phyloP scores from a whole-genome alignment of 2,329 filamentous ascomycete genomes.

The Stemphylium vesicarium region DNA sequence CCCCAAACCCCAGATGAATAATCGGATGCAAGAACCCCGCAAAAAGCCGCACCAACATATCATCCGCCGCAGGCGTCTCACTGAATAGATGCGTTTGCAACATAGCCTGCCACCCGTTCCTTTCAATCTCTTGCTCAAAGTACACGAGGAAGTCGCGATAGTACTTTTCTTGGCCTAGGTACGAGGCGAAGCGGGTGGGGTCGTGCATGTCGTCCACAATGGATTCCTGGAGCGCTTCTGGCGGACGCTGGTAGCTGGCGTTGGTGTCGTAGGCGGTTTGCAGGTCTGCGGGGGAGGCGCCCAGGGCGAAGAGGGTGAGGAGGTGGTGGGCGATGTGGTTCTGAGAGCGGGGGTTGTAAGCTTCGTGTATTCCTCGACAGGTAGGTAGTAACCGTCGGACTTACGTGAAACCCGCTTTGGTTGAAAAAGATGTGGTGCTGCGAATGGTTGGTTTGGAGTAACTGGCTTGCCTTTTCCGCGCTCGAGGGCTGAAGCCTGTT shows the following conservation, averaged over 20 bases:
- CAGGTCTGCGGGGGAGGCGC: conserved; percentile 66
- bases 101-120: conserved; percentile 65
- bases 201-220: conserved; percentile 64
- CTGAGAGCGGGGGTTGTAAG: conserved; percentile 15
- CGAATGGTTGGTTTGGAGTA: conserved; percentile 78
- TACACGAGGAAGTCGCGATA: conserved; percentile 79
- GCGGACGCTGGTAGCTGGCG: conserved; percentile 68
- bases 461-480: conserved; percentile 66
- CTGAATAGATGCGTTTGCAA: conserved; percentile 73
- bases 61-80: conserved; percentile 68
- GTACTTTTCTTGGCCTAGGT: conserved; percentile 67
- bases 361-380: no score
- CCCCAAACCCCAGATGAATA: conserved; percentile 83
- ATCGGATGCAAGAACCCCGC: conserved; percentile 77
- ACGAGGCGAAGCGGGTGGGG: conserved; percentile 61
- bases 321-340: conserved; percentile 83
- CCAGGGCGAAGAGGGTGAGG: conserved; percentile 77
- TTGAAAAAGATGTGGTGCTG: conserved; percentile 86
- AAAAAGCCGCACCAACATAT: conserved; percentile 72
- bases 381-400: neutral
- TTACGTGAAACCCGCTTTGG: conserved; percentile 70
- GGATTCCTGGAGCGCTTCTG: conserved; percentile 54
- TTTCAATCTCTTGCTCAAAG: conserved; percentile 75
- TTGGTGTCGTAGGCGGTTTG: conserved; percentile 70
- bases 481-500: conserved; percentile 61